Conservation (phyloP, 305 asterid genomes). For the Ajuga reptans region DNA sequence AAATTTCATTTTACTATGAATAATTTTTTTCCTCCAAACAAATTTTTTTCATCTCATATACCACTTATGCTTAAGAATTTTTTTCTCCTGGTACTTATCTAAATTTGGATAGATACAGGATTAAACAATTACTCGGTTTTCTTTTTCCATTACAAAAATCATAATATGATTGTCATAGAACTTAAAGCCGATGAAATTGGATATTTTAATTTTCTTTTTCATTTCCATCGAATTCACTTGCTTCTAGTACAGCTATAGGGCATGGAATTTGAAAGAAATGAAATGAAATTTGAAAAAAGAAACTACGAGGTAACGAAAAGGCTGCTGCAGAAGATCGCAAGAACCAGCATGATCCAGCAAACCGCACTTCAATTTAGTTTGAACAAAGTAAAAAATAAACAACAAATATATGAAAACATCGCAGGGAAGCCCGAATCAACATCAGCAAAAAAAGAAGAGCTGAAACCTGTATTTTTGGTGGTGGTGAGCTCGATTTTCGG, state of each 20-base stretch:
- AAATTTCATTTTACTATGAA: background rate
- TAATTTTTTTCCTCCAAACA: too few relatives aligned
- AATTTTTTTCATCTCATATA: background rate
- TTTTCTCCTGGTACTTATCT: background rate
- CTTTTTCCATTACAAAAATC: background rate
- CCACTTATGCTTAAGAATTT: background rate
- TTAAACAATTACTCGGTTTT: background rate
- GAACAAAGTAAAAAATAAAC: background rate
- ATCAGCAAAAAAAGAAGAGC: background rate
- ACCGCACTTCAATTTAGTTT: background rate
- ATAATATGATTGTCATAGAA: background rate
- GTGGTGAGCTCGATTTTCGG: constrained; percentile 70
- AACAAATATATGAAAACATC: background rate
- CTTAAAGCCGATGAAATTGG: background rate
- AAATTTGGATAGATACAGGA: background rate
- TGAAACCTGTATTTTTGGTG: constrained; percentile 63
- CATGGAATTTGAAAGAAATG: background rate
- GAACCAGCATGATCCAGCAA: constrained; percentile 14
- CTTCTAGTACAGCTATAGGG: background rate
- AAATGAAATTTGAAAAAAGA: background rate
- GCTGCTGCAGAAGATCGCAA: background rate
- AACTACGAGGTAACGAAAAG: background rate
- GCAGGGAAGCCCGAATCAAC: too few relatives aligned
- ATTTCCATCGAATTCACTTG: background rate
- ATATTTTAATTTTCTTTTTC: background rate